Conservation (phyloP, 176 grass and related monocot species). For the Chrysopogon serrulatus region DNA sequence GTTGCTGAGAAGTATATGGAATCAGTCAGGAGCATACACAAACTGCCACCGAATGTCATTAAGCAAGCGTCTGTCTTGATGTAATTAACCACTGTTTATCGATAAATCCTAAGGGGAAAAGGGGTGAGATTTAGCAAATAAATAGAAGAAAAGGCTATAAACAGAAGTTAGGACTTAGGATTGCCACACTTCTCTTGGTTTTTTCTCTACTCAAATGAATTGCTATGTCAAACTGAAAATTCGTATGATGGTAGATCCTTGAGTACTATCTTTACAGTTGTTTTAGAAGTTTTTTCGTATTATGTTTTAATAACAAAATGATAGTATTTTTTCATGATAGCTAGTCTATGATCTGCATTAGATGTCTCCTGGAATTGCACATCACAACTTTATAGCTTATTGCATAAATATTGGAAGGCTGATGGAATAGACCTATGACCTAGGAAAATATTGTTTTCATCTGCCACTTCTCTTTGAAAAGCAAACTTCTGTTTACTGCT, state of each 20-base stretch:
- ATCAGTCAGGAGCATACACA: neutral
- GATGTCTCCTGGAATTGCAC: neutral
- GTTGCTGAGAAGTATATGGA: neutral
- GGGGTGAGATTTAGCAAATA: neutral
- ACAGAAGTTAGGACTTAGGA: neutral
- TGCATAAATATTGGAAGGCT: neutral
- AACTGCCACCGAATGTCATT: neutral
- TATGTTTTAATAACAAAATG: neutral
- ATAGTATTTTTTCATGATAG: neutral
- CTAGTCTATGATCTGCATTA: neutral
- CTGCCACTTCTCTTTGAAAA: neutral
- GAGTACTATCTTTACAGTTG: neutral
- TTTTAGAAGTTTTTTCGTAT: neutral
- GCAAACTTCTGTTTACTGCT: neutral
- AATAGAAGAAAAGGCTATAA: neutral
- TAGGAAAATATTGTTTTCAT: constrained; percentile 20
- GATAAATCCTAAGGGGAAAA: neutral
- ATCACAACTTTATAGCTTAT: neutral
- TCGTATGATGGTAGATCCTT: neutral
- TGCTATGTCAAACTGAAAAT: neutral
- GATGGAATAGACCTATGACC: constrained; percentile 3
- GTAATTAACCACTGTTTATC: neutral
- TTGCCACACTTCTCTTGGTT: neutral
- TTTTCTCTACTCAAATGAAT: neutral
- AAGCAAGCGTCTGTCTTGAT: neutral